Percentiles rank a stretch among this genome's conserved stretches.
Evolutionary conservation across 108 stramenopile species (phyloP).

Genomic region (Licmophora abbreviata): DNA sequence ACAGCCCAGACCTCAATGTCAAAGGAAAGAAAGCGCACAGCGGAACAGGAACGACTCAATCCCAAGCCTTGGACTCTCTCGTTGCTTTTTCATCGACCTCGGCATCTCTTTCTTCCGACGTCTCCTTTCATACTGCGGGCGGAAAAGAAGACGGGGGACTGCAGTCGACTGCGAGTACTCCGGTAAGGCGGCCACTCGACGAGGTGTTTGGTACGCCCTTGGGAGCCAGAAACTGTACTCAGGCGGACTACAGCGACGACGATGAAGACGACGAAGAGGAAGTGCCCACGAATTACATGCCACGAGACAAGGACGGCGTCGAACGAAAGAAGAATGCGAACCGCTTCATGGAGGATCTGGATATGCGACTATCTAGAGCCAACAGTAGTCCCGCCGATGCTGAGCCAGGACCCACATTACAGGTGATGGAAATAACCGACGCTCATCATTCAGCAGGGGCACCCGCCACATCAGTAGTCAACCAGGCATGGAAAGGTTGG

Average conservation of each 20-base stretch:
- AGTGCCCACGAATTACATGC: too few relatives aligned
- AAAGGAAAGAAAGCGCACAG: background rate
- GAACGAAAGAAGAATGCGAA: conserved; percentile 1
- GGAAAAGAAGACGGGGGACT: too few relatives aligned
- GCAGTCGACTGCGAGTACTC: too few relatives aligned
- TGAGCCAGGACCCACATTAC: background rate
- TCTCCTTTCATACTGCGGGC: background rate
- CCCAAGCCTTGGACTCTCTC: background rate
- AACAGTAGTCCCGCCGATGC: too few relatives aligned
- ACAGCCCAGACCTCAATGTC: conserved; percentile 18
- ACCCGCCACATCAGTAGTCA: background rate
- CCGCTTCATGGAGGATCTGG: conserved; percentile 4
- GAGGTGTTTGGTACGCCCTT: too few relatives aligned
- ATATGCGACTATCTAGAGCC: too few relatives aligned
- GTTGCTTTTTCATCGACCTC: background rate
- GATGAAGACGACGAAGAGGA: too few relatives aligned
- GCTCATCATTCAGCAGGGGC: background rate
- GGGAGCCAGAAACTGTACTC: too few relatives aligned
- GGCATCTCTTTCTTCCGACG: background rate
- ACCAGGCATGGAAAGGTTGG: background rate
- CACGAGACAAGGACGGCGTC: background rate
- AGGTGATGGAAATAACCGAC: background rate
- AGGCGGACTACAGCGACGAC: too few relatives aligned
- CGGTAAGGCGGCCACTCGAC: too few relatives aligned
- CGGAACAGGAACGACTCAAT: background rate